A percentile compares a stretch with the other conserved stretches of the same genome.
phyloP scores from a whole-genome alignment of 768 basidiomycete genomes.

The Favolaschia claudopus region DNA sequence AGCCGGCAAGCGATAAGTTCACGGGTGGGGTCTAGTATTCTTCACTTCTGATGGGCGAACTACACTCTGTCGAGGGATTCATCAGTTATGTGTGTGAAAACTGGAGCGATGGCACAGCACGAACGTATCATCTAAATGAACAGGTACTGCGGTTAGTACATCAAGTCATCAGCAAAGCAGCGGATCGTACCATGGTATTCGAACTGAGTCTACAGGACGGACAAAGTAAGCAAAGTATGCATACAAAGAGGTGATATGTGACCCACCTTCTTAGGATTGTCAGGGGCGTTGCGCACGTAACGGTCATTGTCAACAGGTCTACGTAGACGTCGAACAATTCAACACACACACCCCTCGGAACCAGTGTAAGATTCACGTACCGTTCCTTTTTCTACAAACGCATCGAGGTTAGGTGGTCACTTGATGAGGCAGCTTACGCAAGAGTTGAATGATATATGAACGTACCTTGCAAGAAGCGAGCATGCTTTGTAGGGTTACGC shows the following conservation, averaged over 20 bases:
- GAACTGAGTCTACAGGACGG: constrained; percentile 67
- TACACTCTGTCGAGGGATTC: constrained; percentile 43
- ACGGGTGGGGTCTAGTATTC: no score
- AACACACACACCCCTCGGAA: constrained; percentile 1
- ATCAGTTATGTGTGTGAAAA: constrained; percentile 6
- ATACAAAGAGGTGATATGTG: constrained; percentile 11
- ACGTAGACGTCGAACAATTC: constrained; percentile 15
- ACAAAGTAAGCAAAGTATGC: constrained; percentile 16
- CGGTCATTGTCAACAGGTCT: constrained; percentile 88
- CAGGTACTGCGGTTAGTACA: no score
- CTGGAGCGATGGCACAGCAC: constrained; percentile 33
- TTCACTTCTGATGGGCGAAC: no score
- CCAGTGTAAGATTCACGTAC: constrained; percentile 46
- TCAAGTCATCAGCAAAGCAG: constrained; percentile 7
- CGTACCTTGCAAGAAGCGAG: constrained; percentile 87
- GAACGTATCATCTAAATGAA: constrained; percentile 65
- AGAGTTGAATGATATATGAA: not conserved
- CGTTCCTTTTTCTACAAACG: constrained; percentile 62
- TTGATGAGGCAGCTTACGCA: constrained; percentile 31
- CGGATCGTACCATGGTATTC: constrained; percentile 75
- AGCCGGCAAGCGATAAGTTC: no score
- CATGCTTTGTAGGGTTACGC: constrained; percentile 91
- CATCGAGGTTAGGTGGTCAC: constrained; percentile 31
- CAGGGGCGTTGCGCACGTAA: constrained; percentile 79
- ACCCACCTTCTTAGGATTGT: constrained; percentile 86